Evolutionary conservation across 208 protist genomes (phyloP).

Genomic region (Leishmania braziliensis): DNA sequence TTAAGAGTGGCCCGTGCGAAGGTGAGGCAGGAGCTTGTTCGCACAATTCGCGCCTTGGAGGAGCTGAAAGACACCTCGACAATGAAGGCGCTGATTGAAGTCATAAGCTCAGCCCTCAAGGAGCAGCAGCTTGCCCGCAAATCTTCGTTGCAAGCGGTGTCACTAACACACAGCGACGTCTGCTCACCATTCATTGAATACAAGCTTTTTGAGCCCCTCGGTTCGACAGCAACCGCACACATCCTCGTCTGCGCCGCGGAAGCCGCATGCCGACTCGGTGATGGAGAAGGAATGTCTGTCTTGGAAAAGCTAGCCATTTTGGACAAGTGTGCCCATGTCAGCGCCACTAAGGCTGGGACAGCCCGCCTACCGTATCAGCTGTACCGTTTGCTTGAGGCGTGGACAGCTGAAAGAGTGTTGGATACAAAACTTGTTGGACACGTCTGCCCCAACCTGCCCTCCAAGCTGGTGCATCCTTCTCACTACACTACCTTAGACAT

Average conservation of each 20-base stretch:
- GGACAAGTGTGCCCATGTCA: constrained; percentile 19
- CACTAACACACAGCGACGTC: constrained; percentile 3
- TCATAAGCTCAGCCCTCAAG: constrained; percentile 18
- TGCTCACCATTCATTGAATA: background rate
- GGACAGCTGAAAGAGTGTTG: background rate
- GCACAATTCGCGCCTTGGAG: constrained; percentile 17
- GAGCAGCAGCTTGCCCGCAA: constrained; percentile 23
- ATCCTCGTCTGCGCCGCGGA: constrained; percentile 13
- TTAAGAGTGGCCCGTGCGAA: background rate
- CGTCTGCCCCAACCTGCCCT: constrained; percentile 21
- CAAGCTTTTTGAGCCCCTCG: constrained; percentile 25
- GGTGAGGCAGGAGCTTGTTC: constrained; percentile 13
- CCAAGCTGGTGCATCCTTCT: constrained; percentile 30
- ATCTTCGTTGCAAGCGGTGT: background rate
- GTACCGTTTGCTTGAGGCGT: constrained; percentile 16
- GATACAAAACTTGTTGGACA: constrained; percentile 6
- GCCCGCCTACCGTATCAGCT: constrained; percentile 27
- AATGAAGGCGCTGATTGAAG: constrained; percentile 19
- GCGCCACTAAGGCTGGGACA: background rate
- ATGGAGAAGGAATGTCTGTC: constrained; percentile 18
- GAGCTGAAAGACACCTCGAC: constrained; percentile 28
- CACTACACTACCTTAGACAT: constrained; percentile 26
- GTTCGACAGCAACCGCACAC: background rate
- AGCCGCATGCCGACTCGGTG: constrained; percentile 18
- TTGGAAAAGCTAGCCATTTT: constrained; percentile 35